A percentile compares a stretch with the other conserved stretches of the same genome.
These are phyloP conservation scores for Termitomyces sp. DNA, from an alignment of 768 basidiomycete species.

Conservation along the genomic window DNA sequence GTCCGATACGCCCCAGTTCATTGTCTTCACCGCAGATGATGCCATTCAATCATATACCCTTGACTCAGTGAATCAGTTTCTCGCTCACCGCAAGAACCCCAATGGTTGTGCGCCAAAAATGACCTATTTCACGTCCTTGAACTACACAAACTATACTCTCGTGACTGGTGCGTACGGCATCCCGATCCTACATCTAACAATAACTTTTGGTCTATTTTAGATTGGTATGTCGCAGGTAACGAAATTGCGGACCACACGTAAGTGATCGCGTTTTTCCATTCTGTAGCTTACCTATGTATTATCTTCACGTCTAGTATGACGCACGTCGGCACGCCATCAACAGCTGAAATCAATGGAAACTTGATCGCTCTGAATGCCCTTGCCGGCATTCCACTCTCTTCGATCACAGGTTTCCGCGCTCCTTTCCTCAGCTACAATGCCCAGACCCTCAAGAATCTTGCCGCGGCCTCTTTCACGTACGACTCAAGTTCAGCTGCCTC, in stretches of 20 bases:
- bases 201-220: slow-evolving; percentile 21
- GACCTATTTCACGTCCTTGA: slow-evolving; percentile 70
- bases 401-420: slow-evolving; percentile 70
- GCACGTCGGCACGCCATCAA: slow-evolving; percentile 58
- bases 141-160: slow-evolving; percentile 72
- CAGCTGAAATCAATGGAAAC: slow-evolving; percentile 71
- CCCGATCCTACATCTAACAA: no score
- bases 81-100: slow-evolving; percentile 68
- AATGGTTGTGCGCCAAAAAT: slow-evolving; percentile 72
- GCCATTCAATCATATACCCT: slow-evolving; percentile 74
- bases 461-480: slow-evolving; percentile 57
- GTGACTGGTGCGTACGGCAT: slow-evolving; percentile 49
- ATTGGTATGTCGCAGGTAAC: slow-evolving; percentile 79
- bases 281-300: neutral
- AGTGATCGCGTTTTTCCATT: slow-evolving; percentile 16
- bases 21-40: slow-evolving; percentile 74
- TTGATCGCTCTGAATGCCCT: slow-evolving; percentile 74
- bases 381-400: slow-evolving; percentile 63
- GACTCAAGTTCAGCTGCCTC: slow-evolving; percentile 60
- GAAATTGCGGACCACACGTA: slow-evolving; percentile 80
- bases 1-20: slow-evolving; percentile 58
- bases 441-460: slow-evolving; percentile 56
- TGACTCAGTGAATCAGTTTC: slow-evolving; percentile 68
- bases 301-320: slow-evolving; percentile 54
- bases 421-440: slow-evolving; percentile 65